Conservation (phyloP, 2,329 filamentous ascomycete genomes). For the Stagonosporopsis rhizophila region DNA sequence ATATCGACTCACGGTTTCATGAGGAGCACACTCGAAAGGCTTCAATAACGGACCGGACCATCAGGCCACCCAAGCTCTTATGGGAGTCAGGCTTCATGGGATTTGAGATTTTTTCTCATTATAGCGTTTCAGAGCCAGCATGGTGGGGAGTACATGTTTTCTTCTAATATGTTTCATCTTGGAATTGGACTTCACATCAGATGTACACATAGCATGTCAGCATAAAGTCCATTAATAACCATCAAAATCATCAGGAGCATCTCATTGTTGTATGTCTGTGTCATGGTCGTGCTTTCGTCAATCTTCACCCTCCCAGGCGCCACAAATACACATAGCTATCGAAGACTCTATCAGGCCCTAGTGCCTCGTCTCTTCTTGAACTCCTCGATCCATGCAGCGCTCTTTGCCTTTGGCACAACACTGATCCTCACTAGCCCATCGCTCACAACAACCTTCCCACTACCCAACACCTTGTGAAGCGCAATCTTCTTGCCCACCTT, state of each 20-base stretch:
- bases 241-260: background rate
- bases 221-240: background rate
- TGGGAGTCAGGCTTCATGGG: background rate
- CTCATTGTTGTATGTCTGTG: background rate
- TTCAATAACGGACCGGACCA: background rate
- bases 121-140: background rate
- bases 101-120: background rate
- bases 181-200: background rate
- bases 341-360: background rate
- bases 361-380: slow-evolving; percentile 74
- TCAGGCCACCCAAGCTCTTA: background rate
- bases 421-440: slow-evolving; percentile 85
- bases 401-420: slow-evolving; percentile 75
- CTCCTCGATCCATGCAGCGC: slow-evolving; percentile 79
- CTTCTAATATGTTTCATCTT: background rate
- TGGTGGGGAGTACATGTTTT: background rate
- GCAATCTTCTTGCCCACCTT: slow-evolving; percentile 88
- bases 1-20: background rate
- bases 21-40: background rate
- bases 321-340: background rate
- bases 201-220: background rate
- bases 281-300: background rate
- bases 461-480: slow-evolving; percentile 75
- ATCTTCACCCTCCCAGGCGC: background rate
- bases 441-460: slow-evolving; percentile 83